Evolutionary conservation across 2,329 filamentous ascomycete genomes (phyloP), one percentile per base, ranked within the genome.

Genomic region (Colletotrichum sp.): DNA sequence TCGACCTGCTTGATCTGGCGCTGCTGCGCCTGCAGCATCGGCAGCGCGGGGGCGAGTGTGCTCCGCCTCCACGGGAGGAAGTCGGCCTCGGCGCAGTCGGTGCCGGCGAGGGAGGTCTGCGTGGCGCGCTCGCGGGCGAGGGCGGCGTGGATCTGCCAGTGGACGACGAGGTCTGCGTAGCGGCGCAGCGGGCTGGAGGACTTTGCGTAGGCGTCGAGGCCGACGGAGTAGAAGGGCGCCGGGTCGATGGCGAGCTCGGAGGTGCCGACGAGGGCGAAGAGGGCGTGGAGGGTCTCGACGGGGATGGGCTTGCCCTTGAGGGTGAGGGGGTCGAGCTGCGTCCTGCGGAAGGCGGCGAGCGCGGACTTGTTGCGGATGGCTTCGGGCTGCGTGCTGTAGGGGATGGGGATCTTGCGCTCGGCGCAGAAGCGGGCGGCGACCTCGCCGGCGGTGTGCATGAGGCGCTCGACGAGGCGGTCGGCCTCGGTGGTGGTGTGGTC

Each of bases 181-280:
- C 93, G 89, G 39, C 93, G 91, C n/a, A 94, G 87, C 21, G 93
- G 93, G 66, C 90, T 93, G 9, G 93, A 94, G 52, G 89, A 89
- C 78, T 92, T 93, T 74, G 90, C 85, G 82, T 94, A 93, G 84
- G 90, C 89, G 70, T 91, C 87, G 3, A 90, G 81, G 21, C 92
- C 93, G 74, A 93, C 86, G 60, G 89, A 86, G 76, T 90, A 88
- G 82, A 93, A 89, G 7, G 89, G 89, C 10, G 87, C 89, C 0
- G 92, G 88, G 5, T 81, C 83, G n/a, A 89, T 85, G 10, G 89
- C 88, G 15, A 92, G 82, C 76, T 90, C 87, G 68, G 90, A 86
- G 24, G 86, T 83, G 24, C 92, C 92, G 55, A 88, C 76, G 26
- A 90, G 83, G n/a, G 81, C 72, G 44, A 80, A 78, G 30, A 80